A percentile compares a stretch with the other conserved stretches of the same genome.
Conservation (phyloP, 1,139 yeast species). For the Sugiyamaella paludigena region DNA sequence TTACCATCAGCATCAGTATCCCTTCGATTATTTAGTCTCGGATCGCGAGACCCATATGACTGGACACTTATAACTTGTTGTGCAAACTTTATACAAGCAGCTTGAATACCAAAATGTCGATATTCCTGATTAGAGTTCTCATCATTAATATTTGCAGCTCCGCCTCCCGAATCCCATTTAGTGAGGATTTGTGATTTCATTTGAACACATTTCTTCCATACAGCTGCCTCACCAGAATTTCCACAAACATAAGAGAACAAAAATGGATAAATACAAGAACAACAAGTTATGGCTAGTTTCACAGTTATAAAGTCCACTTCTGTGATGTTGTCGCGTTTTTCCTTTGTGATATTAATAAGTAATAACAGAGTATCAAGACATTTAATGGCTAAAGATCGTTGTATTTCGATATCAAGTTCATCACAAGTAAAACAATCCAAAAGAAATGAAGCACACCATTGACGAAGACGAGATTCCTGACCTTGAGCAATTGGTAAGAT, state of each 20-base stretch:
- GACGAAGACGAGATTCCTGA: slow-evolving; percentile 35
- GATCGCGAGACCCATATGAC: slow-evolving; percentile 46
- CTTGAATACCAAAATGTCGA: slow-evolving; percentile 44
- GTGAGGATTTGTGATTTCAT: slow-evolving; percentile 36
- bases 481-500: slow-evolving; percentile 39
- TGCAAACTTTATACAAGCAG: slow-evolving; percentile 70
- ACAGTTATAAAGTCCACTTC: slow-evolving; percentile 31
- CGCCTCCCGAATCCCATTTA: slow-evolving; percentile 31
- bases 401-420: slow-evolving; percentile 30
- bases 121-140: slow-evolving; percentile 16
- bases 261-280: slow-evolving; percentile 38
- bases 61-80: slow-evolving; percentile 71
- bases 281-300: slow-evolving; percentile 35
- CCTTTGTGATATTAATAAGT: slow-evolving; percentile 25
- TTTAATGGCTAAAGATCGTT: slow-evolving; percentile 33
- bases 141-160: background rate
- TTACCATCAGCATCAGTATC: background rate
- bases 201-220: slow-evolving; percentile 33
- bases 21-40: slow-evolving; percentile 28
- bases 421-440: slow-evolving; percentile 39
- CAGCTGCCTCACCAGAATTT: slow-evolving; percentile 27
- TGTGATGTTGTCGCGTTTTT: slow-evolving; percentile 12
- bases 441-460: slow-evolving; percentile 42
- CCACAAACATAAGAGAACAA: slow-evolving; percentile 34
- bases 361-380: slow-evolving; percentile 34